A percentile compares a stretch with the other conserved stretches of the same genome.
Conservation (phyloP, 345 rosid genomes). For the Syzygium jambos region DNA sequence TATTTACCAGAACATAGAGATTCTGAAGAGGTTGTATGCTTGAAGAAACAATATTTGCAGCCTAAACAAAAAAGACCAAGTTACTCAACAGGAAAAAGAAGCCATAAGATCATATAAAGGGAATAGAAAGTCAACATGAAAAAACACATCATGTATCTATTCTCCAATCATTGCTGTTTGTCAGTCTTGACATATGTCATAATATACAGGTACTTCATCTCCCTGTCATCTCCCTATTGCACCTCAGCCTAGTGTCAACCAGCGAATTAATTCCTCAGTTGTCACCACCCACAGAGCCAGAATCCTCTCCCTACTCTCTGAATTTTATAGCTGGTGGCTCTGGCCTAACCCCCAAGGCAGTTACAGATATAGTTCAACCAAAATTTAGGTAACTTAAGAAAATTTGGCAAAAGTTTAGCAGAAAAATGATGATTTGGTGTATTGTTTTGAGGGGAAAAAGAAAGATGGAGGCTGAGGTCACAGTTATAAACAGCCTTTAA, state of each 20-base stretch:
- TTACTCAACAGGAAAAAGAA: background rate
- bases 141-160: background rate
- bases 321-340: background rate
- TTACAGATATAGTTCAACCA: too few species aligned
- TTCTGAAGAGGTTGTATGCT: conserved; percentile 82
- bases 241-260: background rate
- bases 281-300: background rate
- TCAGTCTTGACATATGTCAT: background rate
- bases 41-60: conserved; percentile 59
- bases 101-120: background rate
- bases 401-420: background rate
- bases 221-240: background rate
- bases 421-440: background rate
- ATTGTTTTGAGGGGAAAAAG: background rate
- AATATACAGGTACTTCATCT: background rate
- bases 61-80: conserved; percentile 30
- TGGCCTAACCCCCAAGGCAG: background rate
- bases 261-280: background rate
- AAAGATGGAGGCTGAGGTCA: background rate
- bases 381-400: background rate
- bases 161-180: background rate
- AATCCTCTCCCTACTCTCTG: background rate
- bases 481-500: background rate
- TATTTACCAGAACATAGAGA: conserved; percentile 42
- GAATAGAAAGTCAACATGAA: background rate